phyloP scores from a whole-genome alignment of 441 rosid species.

The Dalechampia spathulata region DNA sequence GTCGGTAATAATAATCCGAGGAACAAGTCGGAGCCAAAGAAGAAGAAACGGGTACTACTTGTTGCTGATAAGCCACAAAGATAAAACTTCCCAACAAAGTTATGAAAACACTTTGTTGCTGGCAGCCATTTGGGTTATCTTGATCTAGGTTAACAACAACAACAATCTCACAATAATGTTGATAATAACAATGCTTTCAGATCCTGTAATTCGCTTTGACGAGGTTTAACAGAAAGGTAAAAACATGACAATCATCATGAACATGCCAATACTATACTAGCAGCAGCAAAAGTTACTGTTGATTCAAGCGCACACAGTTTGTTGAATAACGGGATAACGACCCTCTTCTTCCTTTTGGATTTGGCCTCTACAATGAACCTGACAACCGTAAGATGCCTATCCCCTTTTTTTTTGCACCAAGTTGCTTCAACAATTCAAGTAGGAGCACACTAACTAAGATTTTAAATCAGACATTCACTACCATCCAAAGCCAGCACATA shows the following conservation, averaged over 20 bases:
- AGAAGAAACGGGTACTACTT: no score
- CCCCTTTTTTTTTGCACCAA: neutral
- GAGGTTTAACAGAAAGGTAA: neutral
- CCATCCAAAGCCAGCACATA: no score
- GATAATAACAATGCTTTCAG: neutral
- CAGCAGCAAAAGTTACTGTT: constrained; percentile 40
- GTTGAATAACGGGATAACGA: no score
- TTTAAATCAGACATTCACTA: no score
- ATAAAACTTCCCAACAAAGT: constrained; percentile 54
- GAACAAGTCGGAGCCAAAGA: no score
- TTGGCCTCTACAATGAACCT: no score
- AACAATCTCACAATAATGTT: constrained; percentile 33
- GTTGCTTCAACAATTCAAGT: neutral
- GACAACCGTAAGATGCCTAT: no score
- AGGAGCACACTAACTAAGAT: no score
- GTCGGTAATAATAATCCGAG: no score
- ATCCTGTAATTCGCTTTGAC: neutral
- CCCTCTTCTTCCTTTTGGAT: no score
- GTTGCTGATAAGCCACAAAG: constrained; percentile 36
- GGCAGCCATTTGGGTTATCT: constrained; percentile 63
- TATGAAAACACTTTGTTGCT: constrained; percentile 47
- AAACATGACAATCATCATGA: neutral
- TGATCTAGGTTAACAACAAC: constrained; percentile 68
- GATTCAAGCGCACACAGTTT: constrained; percentile 21
- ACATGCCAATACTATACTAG: constrained; percentile 59